Percentiles rank a stretch among this genome's conserved stretches.
Evolutionary conservation across 2,329 filamentous ascomycete genomes (phyloP).

Genomic region (Botrytis squamosa): DNA sequence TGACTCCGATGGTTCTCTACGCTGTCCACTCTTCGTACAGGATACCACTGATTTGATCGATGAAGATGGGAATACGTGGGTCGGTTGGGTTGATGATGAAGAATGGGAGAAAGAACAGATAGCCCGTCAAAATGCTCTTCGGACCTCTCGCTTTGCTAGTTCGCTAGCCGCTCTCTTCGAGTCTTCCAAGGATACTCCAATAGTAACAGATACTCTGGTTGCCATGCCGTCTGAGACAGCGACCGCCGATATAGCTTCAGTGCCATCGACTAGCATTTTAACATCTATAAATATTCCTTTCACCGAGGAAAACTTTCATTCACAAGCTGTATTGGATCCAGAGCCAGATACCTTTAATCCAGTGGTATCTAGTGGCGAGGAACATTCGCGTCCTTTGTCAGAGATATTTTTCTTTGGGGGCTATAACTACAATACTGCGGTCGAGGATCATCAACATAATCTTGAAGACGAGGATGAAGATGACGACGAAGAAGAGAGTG

Average conservation of each 20-base stretch:
- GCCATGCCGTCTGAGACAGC: background rate
- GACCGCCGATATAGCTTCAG: background rate
- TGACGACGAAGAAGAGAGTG: too few species aligned
- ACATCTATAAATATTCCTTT: background rate
- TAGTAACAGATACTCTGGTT: background rate
- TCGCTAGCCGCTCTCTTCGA: background rate
- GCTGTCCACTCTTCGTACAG: background rate
- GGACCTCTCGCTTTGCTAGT: background rate
- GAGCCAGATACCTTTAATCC: background rate
- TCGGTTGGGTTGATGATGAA: background rate
- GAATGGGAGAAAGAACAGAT: background rate
- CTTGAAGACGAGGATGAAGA: too few species aligned
- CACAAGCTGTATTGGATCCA: background rate
- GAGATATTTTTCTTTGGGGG: background rate
- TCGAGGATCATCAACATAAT: background rate
- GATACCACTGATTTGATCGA: background rate
- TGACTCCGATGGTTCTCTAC: background rate
- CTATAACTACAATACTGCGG: background rate
- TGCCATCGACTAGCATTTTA: background rate
- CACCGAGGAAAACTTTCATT: background rate
- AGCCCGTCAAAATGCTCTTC: background rate
- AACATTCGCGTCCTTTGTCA: background rate
- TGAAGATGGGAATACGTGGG: background rate
- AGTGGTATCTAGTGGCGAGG: background rate
- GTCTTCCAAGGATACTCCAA: accelerated